Percentiles rank a stretch among this genome's conserved stretches.
These are phyloP conservation scores for Purshia tridentata DNA, from an alignment of 306 rosid genomes.

Conservation along the genomic window DNA sequence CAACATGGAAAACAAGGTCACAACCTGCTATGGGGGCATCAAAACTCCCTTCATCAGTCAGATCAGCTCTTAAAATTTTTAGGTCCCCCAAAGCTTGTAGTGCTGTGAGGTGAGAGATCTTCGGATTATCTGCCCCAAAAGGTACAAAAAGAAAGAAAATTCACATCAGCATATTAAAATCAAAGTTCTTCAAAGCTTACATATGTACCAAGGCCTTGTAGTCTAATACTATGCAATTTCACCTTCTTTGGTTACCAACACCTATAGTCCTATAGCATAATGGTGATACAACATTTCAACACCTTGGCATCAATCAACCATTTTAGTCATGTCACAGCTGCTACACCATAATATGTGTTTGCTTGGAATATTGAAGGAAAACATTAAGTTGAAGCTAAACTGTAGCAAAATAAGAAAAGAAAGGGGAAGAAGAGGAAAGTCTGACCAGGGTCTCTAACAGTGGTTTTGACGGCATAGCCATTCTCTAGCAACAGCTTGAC, in stretches of 20 bases:
- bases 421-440: background rate
- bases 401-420: background rate
- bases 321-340: background rate
- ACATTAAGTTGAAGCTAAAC: background rate
- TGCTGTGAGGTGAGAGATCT: constrained; percentile 54
- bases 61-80: constrained; percentile 57
- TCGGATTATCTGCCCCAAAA: constrained; percentile 47
- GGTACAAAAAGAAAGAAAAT: background rate
- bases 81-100: constrained; percentile 58
- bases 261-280: background rate
- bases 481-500: constrained; percentile 62
- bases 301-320: background rate
- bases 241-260: background rate
- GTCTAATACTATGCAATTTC: background rate
- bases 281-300: background rate
- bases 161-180: background rate
- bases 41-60: constrained; percentile 57
- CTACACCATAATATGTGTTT: too few relatives aligned
- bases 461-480: constrained; percentile 71
- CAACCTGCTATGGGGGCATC: constrained; percentile 70
- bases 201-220: background rate
- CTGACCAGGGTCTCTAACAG: constrained; percentile 68
- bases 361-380: too few relatives aligned
- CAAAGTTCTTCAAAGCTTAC: background rate
- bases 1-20: constrained; percentile 76